phyloP scores from a whole-genome alignment of 2,329 filamentous ascomycete genomes.

The Aspergillus arachidicola region DNA sequence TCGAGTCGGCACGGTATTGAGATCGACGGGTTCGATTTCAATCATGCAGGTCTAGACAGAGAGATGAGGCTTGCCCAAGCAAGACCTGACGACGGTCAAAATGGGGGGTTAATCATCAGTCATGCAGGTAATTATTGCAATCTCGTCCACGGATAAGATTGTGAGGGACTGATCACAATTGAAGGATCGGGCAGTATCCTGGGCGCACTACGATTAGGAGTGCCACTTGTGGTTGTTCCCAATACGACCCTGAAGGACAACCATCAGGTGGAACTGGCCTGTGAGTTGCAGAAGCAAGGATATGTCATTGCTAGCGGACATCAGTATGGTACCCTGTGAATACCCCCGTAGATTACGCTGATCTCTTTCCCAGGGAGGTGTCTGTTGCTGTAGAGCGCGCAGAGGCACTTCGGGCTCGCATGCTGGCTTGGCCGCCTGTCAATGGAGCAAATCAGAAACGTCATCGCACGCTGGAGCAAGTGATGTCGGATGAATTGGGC shows the following conservation, averaged over 20 bases:
- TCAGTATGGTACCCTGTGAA: slow-evolving; percentile 52
- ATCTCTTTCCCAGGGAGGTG: slow-evolving; percentile 47
- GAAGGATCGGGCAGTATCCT: slow-evolving; percentile 87
- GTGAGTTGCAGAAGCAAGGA: slow-evolving; percentile 70
- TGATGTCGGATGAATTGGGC: slow-evolving; percentile 62
- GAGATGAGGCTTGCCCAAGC: slow-evolving; percentile 61
- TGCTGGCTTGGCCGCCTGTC: slow-evolving; percentile 54
- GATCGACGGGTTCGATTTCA: slow-evolving; percentile 69
- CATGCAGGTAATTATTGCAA: slow-evolving; percentile 71
- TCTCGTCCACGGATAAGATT: neutral
- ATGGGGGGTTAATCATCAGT: slow-evolving; percentile 75
- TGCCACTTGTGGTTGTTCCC: slow-evolving; percentile 85
- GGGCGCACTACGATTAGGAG: slow-evolving; percentile 72
- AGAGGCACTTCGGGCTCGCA: slow-evolving; percentile 48
- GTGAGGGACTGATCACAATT: slow-evolving; percentile 7
- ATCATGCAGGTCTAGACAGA: slow-evolving; percentile 58
- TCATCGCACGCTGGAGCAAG: slow-evolving; percentile 49
- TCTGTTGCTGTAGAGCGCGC: slow-evolving; percentile 50
- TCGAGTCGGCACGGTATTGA: slow-evolving; percentile 44
- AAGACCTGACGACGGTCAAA: slow-evolving; percentile 38
- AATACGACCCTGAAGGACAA: slow-evolving; percentile 83
- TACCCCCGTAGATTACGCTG: neutral
- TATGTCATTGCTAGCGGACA: slow-evolving; percentile 75
- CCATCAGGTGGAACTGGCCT: slow-evolving; percentile 85
- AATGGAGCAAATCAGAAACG: slow-evolving; percentile 47